Conservation (phyloP, 768 basidiomycete species). For the Auricularia cornea region DNA sequence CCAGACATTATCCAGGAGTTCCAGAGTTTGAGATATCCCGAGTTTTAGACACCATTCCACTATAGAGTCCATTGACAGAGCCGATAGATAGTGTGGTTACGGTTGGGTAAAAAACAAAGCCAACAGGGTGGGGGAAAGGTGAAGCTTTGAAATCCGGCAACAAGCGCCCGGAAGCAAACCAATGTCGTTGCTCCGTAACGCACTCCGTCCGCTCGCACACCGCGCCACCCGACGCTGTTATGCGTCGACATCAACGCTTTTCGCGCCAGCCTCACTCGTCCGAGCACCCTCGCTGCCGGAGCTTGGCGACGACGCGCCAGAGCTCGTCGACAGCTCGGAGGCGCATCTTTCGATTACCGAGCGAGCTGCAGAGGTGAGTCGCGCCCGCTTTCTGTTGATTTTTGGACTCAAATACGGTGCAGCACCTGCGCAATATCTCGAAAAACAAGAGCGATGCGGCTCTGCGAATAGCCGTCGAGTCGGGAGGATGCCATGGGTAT, state of each 20-base stretch:
- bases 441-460: constrained; percentile 49
- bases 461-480: constrained; percentile 78
- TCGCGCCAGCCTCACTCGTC: background rate
- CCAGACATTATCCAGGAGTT: too few species aligned
- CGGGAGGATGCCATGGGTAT: constrained; percentile 95
- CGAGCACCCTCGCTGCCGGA: background rate
- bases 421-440: constrained; percentile 77
- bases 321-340: constrained; percentile 44
- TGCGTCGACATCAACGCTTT: background rate
- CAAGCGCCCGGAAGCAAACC: too few species aligned
- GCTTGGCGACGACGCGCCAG: constrained; percentile 32
- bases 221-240: background rate
- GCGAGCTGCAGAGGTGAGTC: constrained; percentile 62
- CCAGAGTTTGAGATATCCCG: too few species aligned
- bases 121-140: too few species aligned
- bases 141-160: too few species aligned
- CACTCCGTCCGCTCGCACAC: background rate
- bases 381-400: background rate
- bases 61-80: too few species aligned
- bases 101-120: too few species aligned
- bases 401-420: background rate
- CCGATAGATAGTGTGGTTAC: too few species aligned
- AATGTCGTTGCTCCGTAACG: background rate
- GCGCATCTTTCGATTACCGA: constrained; percentile 56
- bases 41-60: too few species aligned